Evolutionary conservation across 352 stramenopile genomes (phyloP), one percentile per base, ranked within the genome.

Genomic region (Globisporangium abappressorium): DNA sequence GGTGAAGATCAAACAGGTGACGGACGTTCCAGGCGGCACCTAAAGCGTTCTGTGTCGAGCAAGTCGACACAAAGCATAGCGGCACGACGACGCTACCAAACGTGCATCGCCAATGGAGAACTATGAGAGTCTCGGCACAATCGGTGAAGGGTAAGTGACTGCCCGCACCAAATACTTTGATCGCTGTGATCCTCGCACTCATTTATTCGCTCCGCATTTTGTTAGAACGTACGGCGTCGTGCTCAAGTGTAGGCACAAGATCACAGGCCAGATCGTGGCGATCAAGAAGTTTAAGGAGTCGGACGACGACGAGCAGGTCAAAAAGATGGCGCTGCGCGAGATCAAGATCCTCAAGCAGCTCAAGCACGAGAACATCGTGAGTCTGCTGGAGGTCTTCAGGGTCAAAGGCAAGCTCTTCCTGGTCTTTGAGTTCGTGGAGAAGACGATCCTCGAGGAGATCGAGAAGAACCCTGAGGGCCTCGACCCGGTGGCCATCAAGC

Each of bases 211-310:
- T 62, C 4, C 7, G 64, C 24, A 38, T 57, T 8, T 9, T 56
- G 4, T 2, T 38, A 94, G 86, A 63, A 93, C 88, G 38, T 95
- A 95, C 66, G 88, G 88, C 51, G 88, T 94, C 12, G 88, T 95
- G 57, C 84, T 95, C 74, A 95, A 95, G 69, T 95, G 88, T 55
- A 79, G 88, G 1, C 81, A 96, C 74, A 93, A 92, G 53, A 66
- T 79, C 20, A 93, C 85, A 9, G 88, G 86, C 14, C 81, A 94
- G 70, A 91, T 94, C 70, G 87, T 97, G 18, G 91, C 91, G 33
- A 96, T 97, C 69, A 97, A 97, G 71, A 94, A 95, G 69, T 97
- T 97, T 64, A 97, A 97, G 64, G 85, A 94, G 68, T 89, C 86
- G 53, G 89, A 93, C 58, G 87, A 97, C 74, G 89, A 96, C 62